Evolutionary conservation across 495 filamentous ascomycete genomes (phyloP).

Genomic region (Xanthoparmelia taractica): DNA sequence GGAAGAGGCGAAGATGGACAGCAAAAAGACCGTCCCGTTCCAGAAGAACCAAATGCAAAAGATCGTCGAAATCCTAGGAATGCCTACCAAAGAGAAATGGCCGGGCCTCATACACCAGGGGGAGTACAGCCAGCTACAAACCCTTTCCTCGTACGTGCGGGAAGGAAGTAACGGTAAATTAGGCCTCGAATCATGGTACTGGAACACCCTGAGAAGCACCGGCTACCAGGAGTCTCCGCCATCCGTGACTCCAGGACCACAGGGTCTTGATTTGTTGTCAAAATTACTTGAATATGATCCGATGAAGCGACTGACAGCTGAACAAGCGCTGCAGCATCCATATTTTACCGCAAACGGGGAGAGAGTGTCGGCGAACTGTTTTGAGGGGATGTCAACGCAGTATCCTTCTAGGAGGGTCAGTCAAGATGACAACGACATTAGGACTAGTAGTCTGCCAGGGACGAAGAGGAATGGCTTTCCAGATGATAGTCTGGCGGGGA

Average conservation of each 20-base stretch:
- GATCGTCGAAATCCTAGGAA: conserved; percentile 89
- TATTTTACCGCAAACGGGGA: conserved; percentile 67
- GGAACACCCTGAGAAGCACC: conserved; percentile 50
- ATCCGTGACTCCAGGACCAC: conserved; percentile 53
- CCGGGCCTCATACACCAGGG: conserved; percentile 70
- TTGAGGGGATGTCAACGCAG: conserved; percentile 75
- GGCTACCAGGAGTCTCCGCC: conserved; percentile 46
- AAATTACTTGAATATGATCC: conserved; percentile 89
- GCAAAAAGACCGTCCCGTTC: conserved; percentile 92
- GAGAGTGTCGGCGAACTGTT: conserved; percentile 69
- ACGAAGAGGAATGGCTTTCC: conserved; percentile 85
- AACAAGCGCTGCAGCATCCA: conserved; percentile 74
- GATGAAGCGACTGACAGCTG: conserved; percentile 74
- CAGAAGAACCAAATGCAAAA: conserved; percentile 98
- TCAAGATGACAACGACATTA: conserved; percentile 90
- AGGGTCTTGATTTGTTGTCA: conserved; percentile 73
- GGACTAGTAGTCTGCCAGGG: conserved; percentile 76
- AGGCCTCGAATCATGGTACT: conserved; percentile 59
- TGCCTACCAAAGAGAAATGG: conserved; percentile 86
- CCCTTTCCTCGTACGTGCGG: conserved; percentile 37
- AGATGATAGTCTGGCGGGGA: conserved; percentile 66
- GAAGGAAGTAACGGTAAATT: conserved; percentile 35
- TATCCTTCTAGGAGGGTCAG: conserved; percentile 88
- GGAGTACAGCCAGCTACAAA: conserved; percentile 69
- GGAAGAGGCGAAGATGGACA: conserved; percentile 98